Evolutionary conservation across 2,329 filamentous ascomycete genomes (phyloP).

Genomic region (Apiospora sp.): DNA sequence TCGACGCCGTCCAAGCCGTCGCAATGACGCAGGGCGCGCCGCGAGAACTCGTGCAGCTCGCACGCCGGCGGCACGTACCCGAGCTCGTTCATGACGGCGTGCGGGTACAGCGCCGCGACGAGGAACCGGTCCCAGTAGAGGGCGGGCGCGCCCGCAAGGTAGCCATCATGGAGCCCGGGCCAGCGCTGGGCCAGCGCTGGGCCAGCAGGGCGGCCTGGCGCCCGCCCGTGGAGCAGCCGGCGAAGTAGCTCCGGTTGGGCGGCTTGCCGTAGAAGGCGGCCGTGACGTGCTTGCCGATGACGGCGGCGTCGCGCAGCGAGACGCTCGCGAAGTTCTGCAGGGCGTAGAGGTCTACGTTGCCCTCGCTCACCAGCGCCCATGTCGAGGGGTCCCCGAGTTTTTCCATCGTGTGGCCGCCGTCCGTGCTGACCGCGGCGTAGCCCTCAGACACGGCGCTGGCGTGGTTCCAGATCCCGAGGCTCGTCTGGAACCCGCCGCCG

Average conservation of each 20-base stretch:
- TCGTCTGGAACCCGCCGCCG: constrained; percentile 20
- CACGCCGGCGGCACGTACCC: constrained; percentile 16
- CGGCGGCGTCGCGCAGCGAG: constrained; percentile 18
- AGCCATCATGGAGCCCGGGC: constrained; percentile 13
- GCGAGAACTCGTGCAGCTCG: constrained; percentile 17
- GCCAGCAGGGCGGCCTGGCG: constrained; percentile 24
- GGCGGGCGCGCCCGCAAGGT: constrained; percentile 16
- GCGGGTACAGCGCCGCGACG: constrained; percentile 14
- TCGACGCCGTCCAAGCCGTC: constrained; percentile 8
- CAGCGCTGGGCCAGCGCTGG: constrained; percentile 23
- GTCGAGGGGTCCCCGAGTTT: constrained; percentile 7
- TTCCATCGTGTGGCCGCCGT: constrained; percentile 9
- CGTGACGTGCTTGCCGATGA: neutral
- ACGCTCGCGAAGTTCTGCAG: constrained; percentile 27
- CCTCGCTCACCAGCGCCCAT: constrained; percentile 25
- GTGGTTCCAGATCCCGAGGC: neutral
- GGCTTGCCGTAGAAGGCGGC: constrained; percentile 9
- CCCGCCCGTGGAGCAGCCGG: constrained; percentile 21
- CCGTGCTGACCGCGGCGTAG: constrained; percentile 24
- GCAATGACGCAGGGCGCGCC: neutral
- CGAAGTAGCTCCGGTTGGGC: neutral
- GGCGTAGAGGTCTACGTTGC: constrained; percentile 27
- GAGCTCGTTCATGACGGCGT: neutral
- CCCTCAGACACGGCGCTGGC: constrained; percentile 14
- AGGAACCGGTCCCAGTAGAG: neutral